Base-by-base conservation (phyloP, 2,329 filamentous ascomycete species). In the Xylariales sp. region DNA sequence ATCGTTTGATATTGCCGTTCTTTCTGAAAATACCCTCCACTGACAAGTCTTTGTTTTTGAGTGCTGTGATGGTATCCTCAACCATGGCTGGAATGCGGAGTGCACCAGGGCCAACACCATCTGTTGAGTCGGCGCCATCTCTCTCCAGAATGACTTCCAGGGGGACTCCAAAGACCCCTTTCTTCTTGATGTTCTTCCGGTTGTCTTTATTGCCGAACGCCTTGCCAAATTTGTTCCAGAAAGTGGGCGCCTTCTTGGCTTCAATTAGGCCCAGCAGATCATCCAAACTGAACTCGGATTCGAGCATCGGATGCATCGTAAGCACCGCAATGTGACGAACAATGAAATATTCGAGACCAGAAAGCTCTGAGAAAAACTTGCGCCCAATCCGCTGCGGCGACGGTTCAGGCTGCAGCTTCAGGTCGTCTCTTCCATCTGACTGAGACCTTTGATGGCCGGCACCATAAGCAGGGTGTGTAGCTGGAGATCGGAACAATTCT, bases 41-140 rank as follows among this genome's bases (percentile, higher is more conserved):
- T 2, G 91, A 97, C 69, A 98, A 89, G 61, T 98, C 93, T 88
- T 98, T 97, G 63, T 91, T 93, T 52, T 90, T 83, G 88, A 98
- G 95, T 11, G 90, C 89, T 4, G 87, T 85, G 25, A 98, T 84
- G 33, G 91, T 83, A 57, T 96, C 91, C 54, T 97, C 91, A n/a
- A 98, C 77, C 37, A 98, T 73, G n/a, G 88, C 86, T 3, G 93
- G 93, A 29, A 98, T 88, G 37, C 88, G 85, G 40, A 98, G 72
- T 12, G 88, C 85, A 14, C 90, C 91, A 10, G 93, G 90, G 1
- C 93, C 93, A 44, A 98, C 88, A 24, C 93, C 93, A 58, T 97
- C 89, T 1, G 90, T 97, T n/a, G 90, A 97, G 56, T 98, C 93
- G 28, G 93, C 91, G 29, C 91, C 91, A 53, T 96, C 91, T 46